Conservation (phyloP, 305 asterid genomes). For the Solanum hybrid region DNA sequence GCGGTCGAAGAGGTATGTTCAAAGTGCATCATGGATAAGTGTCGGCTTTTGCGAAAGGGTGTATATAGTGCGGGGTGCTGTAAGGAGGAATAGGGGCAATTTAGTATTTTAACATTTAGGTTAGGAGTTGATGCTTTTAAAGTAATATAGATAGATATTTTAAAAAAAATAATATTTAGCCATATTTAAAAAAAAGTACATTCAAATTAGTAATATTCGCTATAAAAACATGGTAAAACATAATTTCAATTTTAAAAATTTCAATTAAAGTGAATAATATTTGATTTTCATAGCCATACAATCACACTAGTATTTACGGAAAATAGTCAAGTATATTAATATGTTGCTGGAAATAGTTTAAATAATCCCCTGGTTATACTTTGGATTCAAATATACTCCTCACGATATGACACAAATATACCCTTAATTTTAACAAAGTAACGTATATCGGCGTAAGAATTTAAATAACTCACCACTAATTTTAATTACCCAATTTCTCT, state of each 20-base stretch:
- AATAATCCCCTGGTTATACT: background rate
- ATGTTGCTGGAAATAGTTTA: background rate
- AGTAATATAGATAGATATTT: too few relatives aligned
- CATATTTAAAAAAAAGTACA: too few relatives aligned
- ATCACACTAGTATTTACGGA: background rate
- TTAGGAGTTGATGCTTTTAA: too few relatives aligned
- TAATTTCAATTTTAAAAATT: too few relatives aligned
- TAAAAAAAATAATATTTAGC: too few relatives aligned
- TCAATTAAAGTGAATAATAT: background rate
- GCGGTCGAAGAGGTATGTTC: too few relatives aligned
- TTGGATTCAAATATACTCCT: background rate
- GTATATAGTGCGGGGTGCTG: too few relatives aligned
- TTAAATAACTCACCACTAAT: background rate
- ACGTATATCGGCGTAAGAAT: background rate
- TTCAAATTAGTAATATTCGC: background rate
- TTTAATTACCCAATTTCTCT: background rate
- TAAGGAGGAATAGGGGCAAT: too few relatives aligned
- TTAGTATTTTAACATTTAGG: too few relatives aligned
- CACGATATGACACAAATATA: background rate
- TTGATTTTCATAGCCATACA: background rate
- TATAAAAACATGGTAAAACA: too few relatives aligned
- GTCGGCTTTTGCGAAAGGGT: too few relatives aligned
- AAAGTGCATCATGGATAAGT: too few relatives aligned
- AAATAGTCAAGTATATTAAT: background rate
- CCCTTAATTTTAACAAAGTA: background rate